Evolutionary conservation across 768 basidiomycete species (phyloP).

Genomic region (Ramaria rubella): DNA sequence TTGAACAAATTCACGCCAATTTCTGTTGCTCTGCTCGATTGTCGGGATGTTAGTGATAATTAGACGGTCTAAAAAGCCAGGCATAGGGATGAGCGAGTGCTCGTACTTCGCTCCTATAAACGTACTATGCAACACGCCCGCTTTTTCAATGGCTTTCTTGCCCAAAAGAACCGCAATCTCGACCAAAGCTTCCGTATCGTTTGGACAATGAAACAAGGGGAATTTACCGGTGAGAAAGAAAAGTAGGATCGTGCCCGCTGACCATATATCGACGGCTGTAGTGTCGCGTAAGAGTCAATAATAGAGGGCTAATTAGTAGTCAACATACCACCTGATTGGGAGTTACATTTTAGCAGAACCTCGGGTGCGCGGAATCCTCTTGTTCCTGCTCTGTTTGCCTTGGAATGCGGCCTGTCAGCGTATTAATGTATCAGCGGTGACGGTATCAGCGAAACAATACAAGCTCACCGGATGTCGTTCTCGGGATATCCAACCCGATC

Average conservation of each 20-base stretch:
- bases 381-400: slow-evolving; percentile 95
- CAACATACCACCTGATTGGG: slow-evolving; percentile 83
- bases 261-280: slow-evolving; percentile 94
- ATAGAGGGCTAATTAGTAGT: background rate
- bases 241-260: slow-evolving; percentile 84
- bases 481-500: slow-evolving; percentile 75
- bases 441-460: background rate
- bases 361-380: slow-evolving; percentile 96
- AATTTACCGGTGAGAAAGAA: slow-evolving; percentile 92
- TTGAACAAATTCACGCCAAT: slow-evolving; percentile 71
- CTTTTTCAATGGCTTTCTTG: slow-evolving; percentile 70
- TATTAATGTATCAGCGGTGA: background rate
- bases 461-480: slow-evolving; percentile 59
- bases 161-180: slow-evolving; percentile 90
- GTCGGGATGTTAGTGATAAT: slow-evolving; percentile 88
- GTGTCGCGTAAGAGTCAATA: background rate
- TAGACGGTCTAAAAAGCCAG: slow-evolving; percentile 58
- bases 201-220: slow-evolving; percentile 87
- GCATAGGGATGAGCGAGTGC: background rate
- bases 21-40: slow-evolving; percentile 54
- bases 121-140: slow-evolving; percentile 85
- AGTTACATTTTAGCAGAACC: slow-evolving; percentile 87
- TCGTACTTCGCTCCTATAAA: slow-evolving; percentile 7
- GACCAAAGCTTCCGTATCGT: slow-evolving; percentile 93
- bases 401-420: slow-evolving; percentile 58